Conservation (phyloP, 768 basidiomycete species). For the Rhizopogon roseolus region DNA sequence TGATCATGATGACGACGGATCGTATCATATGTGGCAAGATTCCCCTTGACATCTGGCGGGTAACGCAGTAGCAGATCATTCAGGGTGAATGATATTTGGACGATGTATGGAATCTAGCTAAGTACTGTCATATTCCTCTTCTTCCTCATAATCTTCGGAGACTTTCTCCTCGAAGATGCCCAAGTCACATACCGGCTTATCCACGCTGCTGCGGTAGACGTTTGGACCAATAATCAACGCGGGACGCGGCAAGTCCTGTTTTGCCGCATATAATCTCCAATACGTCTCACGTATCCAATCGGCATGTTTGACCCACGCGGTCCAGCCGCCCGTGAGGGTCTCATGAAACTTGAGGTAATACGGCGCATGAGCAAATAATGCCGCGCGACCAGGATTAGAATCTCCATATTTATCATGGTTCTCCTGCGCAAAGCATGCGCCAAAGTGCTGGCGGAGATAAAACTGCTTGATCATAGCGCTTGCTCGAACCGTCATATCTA, state of each 20-base stretch:
- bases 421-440: not conserved
- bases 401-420: not conserved
- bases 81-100: not conserved
- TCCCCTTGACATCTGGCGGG: no score
- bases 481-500: not conserved
- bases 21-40: no score
- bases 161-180: not conserved
- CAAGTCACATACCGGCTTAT: not conserved
- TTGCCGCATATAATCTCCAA: not conserved
- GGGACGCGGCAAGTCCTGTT: not conserved
- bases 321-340: not conserved
- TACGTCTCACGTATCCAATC: not conserved
- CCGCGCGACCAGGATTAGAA: not conserved
- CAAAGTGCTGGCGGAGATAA: not conserved
- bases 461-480: not conserved
- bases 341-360: constrained; percentile 1
- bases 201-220: not conserved
- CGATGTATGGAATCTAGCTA: not conserved
- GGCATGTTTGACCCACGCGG: not conserved
- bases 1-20: no score
- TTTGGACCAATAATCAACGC: not conserved
- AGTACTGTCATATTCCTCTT: not conserved
- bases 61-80: not conserved
- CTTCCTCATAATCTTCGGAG: not conserved
- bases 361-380: not conserved